phyloP scores from a whole-genome alignment of 495 filamentous ascomycete genomes.

The Symbiotaphrina buchneri region DNA sequence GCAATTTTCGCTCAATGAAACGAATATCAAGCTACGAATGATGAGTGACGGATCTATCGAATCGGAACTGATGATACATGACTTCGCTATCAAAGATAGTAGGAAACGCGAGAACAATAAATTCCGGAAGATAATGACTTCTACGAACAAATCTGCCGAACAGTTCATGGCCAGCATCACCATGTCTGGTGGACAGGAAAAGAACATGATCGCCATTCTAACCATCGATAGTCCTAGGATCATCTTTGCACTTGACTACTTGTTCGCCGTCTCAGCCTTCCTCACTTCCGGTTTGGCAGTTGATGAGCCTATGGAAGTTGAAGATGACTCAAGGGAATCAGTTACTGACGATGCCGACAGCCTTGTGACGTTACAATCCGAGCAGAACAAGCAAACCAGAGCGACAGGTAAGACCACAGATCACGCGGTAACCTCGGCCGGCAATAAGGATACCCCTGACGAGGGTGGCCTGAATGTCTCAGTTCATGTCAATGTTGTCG shows the following conservation, averaged over 20 bases:
- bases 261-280: slow-evolving; percentile 75
- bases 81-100: slow-evolving; percentile 85
- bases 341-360: slow-evolving; percentile 38
- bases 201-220: slow-evolving; percentile 69
- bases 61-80: slow-evolving; percentile 80
- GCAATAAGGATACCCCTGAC: slow-evolving; percentile 10
- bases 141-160: slow-evolving; percentile 82
- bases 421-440: slow-evolving; percentile 6
- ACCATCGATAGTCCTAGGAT: slow-evolving; percentile 91
- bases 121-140: slow-evolving; percentile 94
- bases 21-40: slow-evolving; percentile 81
- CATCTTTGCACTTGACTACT: slow-evolving; percentile 86
- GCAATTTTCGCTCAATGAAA: slow-evolving; percentile 82
- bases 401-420: slow-evolving; percentile 9
- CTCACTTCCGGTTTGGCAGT: slow-evolving; percentile 42
- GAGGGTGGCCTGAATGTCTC: slow-evolving; percentile 45
- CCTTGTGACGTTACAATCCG: slow-evolving; percentile 8
- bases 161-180: slow-evolving; percentile 92
- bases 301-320: slow-evolving; percentile 31
- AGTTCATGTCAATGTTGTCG: slow-evolving; percentile 81
- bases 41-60: slow-evolving; percentile 80
- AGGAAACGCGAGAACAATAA: slow-evolving; percentile 73
- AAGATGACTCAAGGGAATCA: slow-evolving; percentile 29
- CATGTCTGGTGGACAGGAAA: slow-evolving; percentile 68
- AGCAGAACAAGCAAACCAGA: slow-evolving; percentile 10